Evolutionary conservation across 805 yeast species (phyloP).

Genomic region (Teunomyces barrocoloradensis): DNA sequence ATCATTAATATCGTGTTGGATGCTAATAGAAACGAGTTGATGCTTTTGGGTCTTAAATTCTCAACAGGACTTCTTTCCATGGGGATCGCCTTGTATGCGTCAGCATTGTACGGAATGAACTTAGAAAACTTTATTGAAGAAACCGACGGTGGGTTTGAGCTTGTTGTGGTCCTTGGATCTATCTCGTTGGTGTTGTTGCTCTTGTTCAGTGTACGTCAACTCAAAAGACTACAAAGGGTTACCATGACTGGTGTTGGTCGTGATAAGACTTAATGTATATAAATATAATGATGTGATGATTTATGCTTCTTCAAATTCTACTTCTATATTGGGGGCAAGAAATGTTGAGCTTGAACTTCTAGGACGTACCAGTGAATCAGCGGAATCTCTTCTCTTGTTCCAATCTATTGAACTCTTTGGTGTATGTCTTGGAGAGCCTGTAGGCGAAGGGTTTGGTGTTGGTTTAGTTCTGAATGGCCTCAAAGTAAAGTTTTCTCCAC

Average conservation of each 20-base stretch:
- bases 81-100: slow-evolving; percentile 76
- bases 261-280: slow-evolving; percentile 6
- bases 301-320: slow-evolving; percentile 25
- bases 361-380: slow-evolving; percentile 4
- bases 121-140: slow-evolving; percentile 90
- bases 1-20: slow-evolving; percentile 90
- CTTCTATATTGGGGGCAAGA: slow-evolving; percentile 24
- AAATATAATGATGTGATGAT: slow-evolving; percentile 1
- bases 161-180: slow-evolving; percentile 42
- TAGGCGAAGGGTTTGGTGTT: slow-evolving; percentile 42
- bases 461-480: slow-evolving; percentile 42
- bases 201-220: slow-evolving; percentile 50
- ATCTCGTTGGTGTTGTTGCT: slow-evolving; percentile 47
- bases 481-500: slow-evolving; percentile 32
- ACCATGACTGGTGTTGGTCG: slow-evolving; percentile 55
- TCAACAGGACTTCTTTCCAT: slow-evolving; percentile 80
- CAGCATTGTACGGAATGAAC: slow-evolving; percentile 95
- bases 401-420: slow-evolving; percentile 14
- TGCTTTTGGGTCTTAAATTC: slow-evolving; percentile 81
- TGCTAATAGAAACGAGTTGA: slow-evolving; percentile 88
- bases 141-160: slow-evolving; percentile 62
- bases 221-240: slow-evolving; percentile 67
- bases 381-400: slow-evolving; percentile 6
- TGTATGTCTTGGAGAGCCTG: slow-evolving; percentile 33
- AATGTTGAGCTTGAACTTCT: slow-evolving; percentile 22